Evolutionary conservation across 2,329 filamentous ascomycete species (phyloP).

Genomic region (Pyrenophora seminiperda): DNA sequence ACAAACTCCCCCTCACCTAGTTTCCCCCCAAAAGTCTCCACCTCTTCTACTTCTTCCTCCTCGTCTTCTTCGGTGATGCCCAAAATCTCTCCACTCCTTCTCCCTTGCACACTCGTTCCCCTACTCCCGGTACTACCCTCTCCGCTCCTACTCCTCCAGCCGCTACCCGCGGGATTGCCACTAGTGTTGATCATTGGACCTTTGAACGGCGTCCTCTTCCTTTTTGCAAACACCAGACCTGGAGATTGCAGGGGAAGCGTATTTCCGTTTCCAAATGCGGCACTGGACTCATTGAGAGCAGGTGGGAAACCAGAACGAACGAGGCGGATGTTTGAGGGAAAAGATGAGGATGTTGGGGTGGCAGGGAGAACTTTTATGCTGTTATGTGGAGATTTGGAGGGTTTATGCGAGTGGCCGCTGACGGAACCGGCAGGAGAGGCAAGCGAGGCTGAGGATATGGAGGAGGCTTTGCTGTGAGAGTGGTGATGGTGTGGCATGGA

Average conservation of each 20-base stretch:
- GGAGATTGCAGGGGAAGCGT: constrained; percentile 52
- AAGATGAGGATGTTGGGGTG: constrained; percentile 73
- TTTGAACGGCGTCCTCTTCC: constrained; percentile 82
- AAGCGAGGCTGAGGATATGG: constrained; percentile 78
- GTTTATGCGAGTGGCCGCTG: constrained; percentile 67
- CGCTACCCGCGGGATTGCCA: neutral
- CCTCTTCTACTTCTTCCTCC: constrained; percentile 59
- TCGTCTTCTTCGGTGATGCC: constrained; percentile 56
- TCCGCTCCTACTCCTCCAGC: constrained; percentile 9
- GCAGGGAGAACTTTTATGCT: constrained; percentile 93
- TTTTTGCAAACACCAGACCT: constrained; percentile 76
- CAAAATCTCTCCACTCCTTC: constrained; percentile 75
- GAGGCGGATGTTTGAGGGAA: constrained; percentile 85
- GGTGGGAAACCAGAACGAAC: constrained; percentile 62
- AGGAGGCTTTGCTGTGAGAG: constrained; percentile 91
- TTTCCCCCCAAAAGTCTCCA: constrained; percentile 64
- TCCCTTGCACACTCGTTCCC: constrained; percentile 66
- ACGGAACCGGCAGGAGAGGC: constrained; percentile 51
- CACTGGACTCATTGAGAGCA: constrained; percentile 38
- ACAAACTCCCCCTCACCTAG: constrained; percentile 41
- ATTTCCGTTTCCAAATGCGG: constrained; percentile 60
- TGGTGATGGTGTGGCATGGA: constrained; percentile 78
- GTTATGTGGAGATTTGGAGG: constrained; percentile 77
- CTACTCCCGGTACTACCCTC: constrained; percentile 27
- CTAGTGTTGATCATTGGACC: constrained; percentile 67